A percentile compares a stretch with the other conserved stretches of the same genome.
phyloP scores from a whole-genome alignment of 1,139 yeast species.

The Blastobotrys buckinghamii region DNA sequence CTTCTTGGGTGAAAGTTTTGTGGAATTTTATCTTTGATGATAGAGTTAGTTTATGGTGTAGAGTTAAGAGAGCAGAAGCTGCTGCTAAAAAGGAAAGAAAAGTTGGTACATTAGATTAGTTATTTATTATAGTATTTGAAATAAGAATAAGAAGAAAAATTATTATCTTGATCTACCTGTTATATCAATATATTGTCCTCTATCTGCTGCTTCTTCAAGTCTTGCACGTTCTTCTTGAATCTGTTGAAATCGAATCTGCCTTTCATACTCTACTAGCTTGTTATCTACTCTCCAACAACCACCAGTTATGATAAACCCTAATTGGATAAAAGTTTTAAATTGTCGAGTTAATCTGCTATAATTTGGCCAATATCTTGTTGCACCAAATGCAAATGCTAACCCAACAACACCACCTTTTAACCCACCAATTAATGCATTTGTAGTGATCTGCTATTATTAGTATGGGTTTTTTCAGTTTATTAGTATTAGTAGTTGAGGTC shows the following conservation, averaged over 20 bases:
- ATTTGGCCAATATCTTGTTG: conserved; percentile 25
- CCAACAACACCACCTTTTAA: conserved; percentile 26
- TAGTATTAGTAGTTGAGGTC: neutral
- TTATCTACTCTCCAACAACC: conserved; percentile 28
- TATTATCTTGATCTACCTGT: conserved; percentile 13
- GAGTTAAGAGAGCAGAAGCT: conserved; percentile 55
- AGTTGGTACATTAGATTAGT: conserved; percentile 13
- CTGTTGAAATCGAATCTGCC: conserved; percentile 20
- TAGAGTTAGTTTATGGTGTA: conserved; percentile 66
- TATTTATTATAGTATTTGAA: neutral
- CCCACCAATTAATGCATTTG: conserved; percentile 25
- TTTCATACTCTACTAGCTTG: conserved; percentile 24
- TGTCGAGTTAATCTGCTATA: conserved; percentile 26
- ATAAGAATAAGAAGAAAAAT: neutral
- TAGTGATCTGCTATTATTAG: conserved; percentile 20
- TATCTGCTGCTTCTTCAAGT: conserved; percentile 26
- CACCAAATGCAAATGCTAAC: conserved; percentile 21
- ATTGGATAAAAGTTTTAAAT: conserved; percentile 27
- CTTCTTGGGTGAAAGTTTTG: conserved; percentile 74
- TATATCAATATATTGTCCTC: conserved; percentile 24
- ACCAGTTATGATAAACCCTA: conserved; percentile 26
- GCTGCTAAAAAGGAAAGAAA: conserved; percentile 16
- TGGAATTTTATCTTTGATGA: conserved; percentile 66
- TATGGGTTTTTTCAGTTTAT: neutral
- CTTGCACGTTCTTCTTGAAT: conserved; percentile 4